phyloP scores from a whole-genome alignment of 495 filamentous ascomycete genomes.

The Lindgomyces ingoldianus region DNA sequence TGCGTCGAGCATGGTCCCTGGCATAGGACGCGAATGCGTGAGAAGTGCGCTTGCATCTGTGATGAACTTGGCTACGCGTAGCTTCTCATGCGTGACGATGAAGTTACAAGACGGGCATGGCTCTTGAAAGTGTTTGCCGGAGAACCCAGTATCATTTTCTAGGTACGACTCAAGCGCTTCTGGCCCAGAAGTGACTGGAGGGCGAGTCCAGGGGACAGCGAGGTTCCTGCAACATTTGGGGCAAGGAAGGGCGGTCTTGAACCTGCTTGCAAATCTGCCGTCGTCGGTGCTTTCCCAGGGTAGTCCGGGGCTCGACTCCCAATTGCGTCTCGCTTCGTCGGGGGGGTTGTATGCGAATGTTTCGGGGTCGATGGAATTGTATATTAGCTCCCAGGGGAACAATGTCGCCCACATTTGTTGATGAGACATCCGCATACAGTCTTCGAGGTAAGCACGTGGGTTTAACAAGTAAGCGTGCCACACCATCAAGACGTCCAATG shows the following conservation, averaged over 20 bases:
- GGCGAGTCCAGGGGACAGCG: slow-evolving; percentile 53
- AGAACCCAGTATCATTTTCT: slow-evolving; percentile 20
- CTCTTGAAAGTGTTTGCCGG: slow-evolving; percentile 5
- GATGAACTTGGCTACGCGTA: slow-evolving; percentile 27
- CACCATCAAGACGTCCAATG: slow-evolving; percentile 78
- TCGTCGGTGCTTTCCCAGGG: slow-evolving; percentile 64
- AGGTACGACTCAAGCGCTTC: slow-evolving; percentile 17
- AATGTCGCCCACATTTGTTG: slow-evolving; percentile 63
- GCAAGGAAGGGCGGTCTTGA: slow-evolving; percentile 58
- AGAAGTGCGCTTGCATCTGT: slow-evolving; percentile 8
- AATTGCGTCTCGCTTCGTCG: slow-evolving; percentile 49
- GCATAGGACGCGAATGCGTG: slow-evolving; percentile 1
- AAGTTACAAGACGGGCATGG: slow-evolving; percentile 9
- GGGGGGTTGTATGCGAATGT: slow-evolving; percentile 64
- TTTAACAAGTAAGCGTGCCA: slow-evolving; percentile 89
- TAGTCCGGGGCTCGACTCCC: slow-evolving; percentile 54
- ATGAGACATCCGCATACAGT: slow-evolving; percentile 65
- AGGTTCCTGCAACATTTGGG: slow-evolving; percentile 53
- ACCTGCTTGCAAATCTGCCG: too few species aligned
- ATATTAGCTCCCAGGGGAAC: slow-evolving; percentile 70
- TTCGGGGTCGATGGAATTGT: slow-evolving; percentile 58
- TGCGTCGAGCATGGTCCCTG: slow-evolving; percentile 25
- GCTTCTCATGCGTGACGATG: slow-evolving; percentile 27
- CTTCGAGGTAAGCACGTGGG: slow-evolving; percentile 74
- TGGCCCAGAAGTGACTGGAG: not conserved